Conservation (phyloP, 1,139 yeast species). For the Neolecta irregularis region DNA sequence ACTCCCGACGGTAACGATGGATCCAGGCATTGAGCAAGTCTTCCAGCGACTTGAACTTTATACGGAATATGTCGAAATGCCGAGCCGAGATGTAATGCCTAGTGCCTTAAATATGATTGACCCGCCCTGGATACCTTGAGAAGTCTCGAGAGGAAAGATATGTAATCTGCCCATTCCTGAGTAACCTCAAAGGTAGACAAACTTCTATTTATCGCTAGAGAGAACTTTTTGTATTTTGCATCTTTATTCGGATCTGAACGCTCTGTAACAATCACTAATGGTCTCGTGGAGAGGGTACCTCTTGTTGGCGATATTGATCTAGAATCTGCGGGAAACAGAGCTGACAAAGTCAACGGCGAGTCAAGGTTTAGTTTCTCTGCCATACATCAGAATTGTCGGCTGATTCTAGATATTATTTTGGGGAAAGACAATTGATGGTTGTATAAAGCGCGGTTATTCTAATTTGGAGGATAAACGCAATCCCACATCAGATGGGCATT, state of each 20-base stretch:
- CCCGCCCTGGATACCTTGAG: conserved; percentile 32
- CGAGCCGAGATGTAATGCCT: conserved; percentile 18
- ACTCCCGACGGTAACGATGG: conserved; percentile 85
- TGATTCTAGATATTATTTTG: too few species aligned
- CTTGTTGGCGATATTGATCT: too few species aligned
- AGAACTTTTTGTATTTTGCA: conserved; percentile 54
- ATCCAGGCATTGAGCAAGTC: conserved; percentile 47
- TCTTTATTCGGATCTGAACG: conserved; percentile 17
- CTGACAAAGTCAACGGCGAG: too few species aligned
- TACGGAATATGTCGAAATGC: conserved; percentile 33
- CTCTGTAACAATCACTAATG: too few species aligned
- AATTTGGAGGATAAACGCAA: too few species aligned
- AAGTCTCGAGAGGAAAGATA: conserved; percentile 66
- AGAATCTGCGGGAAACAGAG: too few species aligned
- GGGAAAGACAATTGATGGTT: too few species aligned
- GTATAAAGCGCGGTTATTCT: too few species aligned
- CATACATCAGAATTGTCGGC: too few species aligned
- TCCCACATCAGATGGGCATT: too few species aligned
- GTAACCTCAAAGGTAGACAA: conserved; percentile 67
- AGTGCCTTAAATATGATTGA: background rate
- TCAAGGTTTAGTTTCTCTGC: too few species aligned
- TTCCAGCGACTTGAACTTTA: conserved; percentile 26
- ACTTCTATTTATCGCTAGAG: conserved; percentile 54
- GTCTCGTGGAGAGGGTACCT: too few species aligned
- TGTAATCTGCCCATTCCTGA: conserved; percentile 97